Evolutionary conservation across 805 yeast genomes (phyloP), one percentile per base, ranked within the genome.

Genomic region (Saccharomycopsis capsularis): DNA sequence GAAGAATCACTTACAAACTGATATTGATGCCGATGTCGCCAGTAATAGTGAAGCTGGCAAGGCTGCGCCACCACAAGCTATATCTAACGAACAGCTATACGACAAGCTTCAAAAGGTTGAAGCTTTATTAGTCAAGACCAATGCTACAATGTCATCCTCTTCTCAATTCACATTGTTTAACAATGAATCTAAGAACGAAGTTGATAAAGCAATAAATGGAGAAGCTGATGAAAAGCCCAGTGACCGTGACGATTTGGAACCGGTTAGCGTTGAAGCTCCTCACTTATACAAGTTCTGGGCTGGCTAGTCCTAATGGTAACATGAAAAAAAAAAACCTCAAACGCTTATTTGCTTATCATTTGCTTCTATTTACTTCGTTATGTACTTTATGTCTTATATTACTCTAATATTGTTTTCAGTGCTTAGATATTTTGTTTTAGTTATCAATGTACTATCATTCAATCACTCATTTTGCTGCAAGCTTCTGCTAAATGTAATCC

Each of bases 201-300:
- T 13, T 7, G 32, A 7, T 27, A 27, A 27, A 13, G 32, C 13
- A 7, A 13, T 13, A 7, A n/a, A 9, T 16, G 38, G 19, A 6
- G 52, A 40, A 23, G 44, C 24, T 15, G 44, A 48, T 32, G 61
- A 55, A 16, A 61, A 53, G 43, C 59, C 48, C 6, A 54, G 53
- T 9, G 69, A 62, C 21, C 73, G 67, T 39, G 65, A 60, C 13
- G 67, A 66, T 15, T 55, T 73, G 36, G 73, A 74, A 56, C 85
- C 86, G 2, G 69, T 79, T 22, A 78, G 84, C 50, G 67, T 74
- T 41, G 82, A 78, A 50, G 69, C 80, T 23, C 85, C 85, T 5
- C 81, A 77, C 58, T 64, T 75, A 41, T 81, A 79, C 57, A 75
- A 83, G 56, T 80, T 77, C 59, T 81, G 85, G 85, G 74, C 81